A percentile compares a stretch with the other conserved stretches of the same genome.
phyloP scores from a whole-genome alignment of 1,284 basidiomycete species.

The Pyrrhoderma lamaoense region DNA sequence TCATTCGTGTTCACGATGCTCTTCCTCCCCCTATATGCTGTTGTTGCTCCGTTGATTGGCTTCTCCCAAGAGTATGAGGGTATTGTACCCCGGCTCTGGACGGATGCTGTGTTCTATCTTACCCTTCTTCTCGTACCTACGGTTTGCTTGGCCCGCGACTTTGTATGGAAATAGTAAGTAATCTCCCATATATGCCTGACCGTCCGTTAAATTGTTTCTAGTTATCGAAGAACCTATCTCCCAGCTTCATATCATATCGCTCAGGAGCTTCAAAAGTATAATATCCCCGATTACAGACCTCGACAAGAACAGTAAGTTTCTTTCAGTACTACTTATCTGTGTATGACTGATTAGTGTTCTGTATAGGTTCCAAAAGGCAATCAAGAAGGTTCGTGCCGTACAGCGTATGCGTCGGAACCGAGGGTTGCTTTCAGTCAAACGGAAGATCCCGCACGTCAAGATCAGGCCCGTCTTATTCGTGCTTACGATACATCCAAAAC shows the following conservation, averaged over 20 bases:
- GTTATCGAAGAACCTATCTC: slow-evolving; percentile 85
- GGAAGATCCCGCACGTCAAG: slow-evolving; percentile 73
- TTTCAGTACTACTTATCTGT: slow-evolving; percentile 3
- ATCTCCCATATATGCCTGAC: slow-evolving; percentile 7
- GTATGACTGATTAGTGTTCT: slow-evolving; percentile 7
- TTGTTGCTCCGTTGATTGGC: slow-evolving; percentile 79
- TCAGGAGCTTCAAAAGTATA: slow-evolving; percentile 96
- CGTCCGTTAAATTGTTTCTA: slow-evolving; percentile 28
- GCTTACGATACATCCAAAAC: slow-evolving; percentile 86
- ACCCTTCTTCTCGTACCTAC: slow-evolving; percentile 83
- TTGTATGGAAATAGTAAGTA: slow-evolving; percentile 90
- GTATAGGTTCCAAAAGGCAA: slow-evolving; percentile 86
- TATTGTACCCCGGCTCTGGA: slow-evolving; percentile 86
- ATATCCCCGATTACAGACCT: slow-evolving; percentile 94
- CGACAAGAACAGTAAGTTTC: slow-evolving; percentile 86
- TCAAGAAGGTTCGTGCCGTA: slow-evolving; percentile 94
- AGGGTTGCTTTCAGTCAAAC: slow-evolving; percentile 95
- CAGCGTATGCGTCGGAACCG: slow-evolving; percentile 92
- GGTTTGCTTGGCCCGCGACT: slow-evolving; percentile 85
- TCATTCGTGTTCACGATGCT: slow-evolving; percentile 94
- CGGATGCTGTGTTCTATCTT: slow-evolving; percentile 85
- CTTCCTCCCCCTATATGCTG: slow-evolving; percentile 87
- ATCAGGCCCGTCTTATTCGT: slow-evolving; percentile 80
- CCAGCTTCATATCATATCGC: slow-evolving; percentile 95
- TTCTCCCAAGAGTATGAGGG: slow-evolving; percentile 89